Evolutionary conservation across 208 protist species (phyloP).

Genomic region (Novymonas esmeraldas): DNA sequence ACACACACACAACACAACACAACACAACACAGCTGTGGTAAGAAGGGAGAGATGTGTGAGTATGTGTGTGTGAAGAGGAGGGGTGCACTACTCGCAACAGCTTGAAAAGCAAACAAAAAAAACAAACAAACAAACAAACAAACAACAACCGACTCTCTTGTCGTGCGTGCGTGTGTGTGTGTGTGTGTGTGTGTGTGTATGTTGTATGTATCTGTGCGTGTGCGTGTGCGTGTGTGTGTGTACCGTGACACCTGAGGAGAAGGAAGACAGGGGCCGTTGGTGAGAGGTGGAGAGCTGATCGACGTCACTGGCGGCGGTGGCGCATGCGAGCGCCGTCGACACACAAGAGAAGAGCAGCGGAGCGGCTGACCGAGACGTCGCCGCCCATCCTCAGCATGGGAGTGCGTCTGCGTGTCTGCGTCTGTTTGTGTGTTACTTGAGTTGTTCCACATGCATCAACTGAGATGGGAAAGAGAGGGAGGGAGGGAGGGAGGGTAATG

Average conservation of each 20-base stretch:
- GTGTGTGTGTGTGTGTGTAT: not conserved
- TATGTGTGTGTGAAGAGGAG: no score
- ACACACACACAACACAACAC: not conserved
- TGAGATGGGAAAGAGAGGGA: not conserved
- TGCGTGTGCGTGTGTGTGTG: not conserved
- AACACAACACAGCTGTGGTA: no score
- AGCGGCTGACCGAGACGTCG: no score
- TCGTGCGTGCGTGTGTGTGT: not conserved
- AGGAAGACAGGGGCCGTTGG: no score
- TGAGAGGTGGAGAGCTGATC: no score
- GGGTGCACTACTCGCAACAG: no score
- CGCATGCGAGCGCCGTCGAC: not conserved
- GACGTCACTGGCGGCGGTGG: not conserved
- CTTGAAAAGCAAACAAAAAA: not conserved
- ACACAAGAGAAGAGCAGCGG: not conserved
- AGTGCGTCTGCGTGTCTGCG: not conserved
- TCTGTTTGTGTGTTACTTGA: not conserved
- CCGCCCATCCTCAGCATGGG: not conserved
- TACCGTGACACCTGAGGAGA: no score
- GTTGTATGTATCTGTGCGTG: not conserved
- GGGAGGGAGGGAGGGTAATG: not conserved
- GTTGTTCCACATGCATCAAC: not conserved
- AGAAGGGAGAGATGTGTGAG: no score
- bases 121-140: no score
- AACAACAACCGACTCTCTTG: no score